phyloP scores from a whole-genome alignment of 2,329 filamentous ascomycete genomes.

The Apiospora hydei region DNA sequence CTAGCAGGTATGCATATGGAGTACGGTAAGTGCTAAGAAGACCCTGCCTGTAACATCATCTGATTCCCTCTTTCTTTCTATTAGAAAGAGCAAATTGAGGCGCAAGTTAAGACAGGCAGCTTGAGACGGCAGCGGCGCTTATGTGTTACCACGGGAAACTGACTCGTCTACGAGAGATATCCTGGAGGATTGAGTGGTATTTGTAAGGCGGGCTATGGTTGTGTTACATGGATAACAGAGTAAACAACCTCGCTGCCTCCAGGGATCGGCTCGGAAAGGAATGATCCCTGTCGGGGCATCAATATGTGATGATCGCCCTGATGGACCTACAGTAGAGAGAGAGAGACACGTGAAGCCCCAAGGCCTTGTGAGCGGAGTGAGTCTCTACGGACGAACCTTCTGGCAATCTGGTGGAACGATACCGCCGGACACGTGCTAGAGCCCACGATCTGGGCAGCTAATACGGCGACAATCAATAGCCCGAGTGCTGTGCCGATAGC shows the following conservation, averaged over 20 bases:
- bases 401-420: conserved; percentile 2
- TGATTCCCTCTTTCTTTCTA: not conserved
- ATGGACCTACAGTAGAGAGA: not conserved
- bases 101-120: not conserved
- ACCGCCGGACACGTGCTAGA: not conserved
- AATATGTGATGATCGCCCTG: not conserved
- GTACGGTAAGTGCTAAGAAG: not conserved
- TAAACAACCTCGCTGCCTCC: not conserved
- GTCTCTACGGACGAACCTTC: not conserved
- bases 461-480: not conserved
- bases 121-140: not conserved
- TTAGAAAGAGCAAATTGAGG: not conserved
- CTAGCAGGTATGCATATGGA: not conserved
- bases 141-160: not conserved
- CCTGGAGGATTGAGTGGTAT: conserved; percentile 5
- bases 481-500: not conserved
- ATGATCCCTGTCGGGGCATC: not conserved
- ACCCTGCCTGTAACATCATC: not conserved
- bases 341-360: not conserved
- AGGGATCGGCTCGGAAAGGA: not conserved
- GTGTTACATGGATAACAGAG: not conserved
- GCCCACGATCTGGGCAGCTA: not conserved
- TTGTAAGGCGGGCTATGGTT: conserved; percentile 5
- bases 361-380: conserved; percentile 8
- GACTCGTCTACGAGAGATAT: not conserved